Percentiles rank a stretch among this genome's conserved stretches.
Conservation (phyloP, 441 rosid genomes). For the Populus trichocarpa region DNA sequence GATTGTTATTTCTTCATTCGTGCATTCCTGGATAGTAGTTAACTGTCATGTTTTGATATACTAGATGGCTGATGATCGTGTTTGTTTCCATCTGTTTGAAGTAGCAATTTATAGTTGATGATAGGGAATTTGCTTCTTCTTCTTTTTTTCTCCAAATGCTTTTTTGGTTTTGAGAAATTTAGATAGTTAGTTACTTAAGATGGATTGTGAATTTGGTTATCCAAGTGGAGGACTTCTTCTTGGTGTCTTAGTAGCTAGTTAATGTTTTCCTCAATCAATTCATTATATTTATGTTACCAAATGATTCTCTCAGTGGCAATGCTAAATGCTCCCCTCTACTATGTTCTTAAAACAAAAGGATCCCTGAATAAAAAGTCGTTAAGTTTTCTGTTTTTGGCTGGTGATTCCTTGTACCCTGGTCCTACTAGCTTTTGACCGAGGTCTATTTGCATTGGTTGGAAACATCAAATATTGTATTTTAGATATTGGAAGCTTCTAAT, state of each 20-base stretch:
- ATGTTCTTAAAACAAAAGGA: not conserved
- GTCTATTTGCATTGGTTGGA: not conserved
- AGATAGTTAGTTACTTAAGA: not conserved
- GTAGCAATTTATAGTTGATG: not conserved
- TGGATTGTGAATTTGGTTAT: not conserved
- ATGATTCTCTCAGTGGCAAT: not conserved
- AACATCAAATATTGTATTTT: not conserved
- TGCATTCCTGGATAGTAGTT: not conserved
- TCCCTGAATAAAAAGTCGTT: not conserved
- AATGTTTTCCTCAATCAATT: not conserved
- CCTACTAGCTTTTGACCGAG: not conserved
- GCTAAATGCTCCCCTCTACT: not conserved
- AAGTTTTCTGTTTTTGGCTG: not conserved
- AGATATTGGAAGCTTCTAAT: not conserved
- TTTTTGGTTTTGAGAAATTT: not conserved
- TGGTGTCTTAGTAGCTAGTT: not conserved
- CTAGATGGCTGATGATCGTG: not conserved
- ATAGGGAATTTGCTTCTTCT: not conserved
- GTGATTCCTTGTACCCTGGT: not conserved
- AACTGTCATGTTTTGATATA: not conserved
- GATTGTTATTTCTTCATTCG: not conserved
- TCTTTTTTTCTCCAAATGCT: not conserved
- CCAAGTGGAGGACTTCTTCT: not conserved
- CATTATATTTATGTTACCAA: not conserved
- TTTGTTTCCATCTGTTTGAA: not conserved